These are phyloP conservation scores for Suillus clintonianus DNA, from an alignment of 768 basidiomycete species.

Conservation along the genomic window DNA sequence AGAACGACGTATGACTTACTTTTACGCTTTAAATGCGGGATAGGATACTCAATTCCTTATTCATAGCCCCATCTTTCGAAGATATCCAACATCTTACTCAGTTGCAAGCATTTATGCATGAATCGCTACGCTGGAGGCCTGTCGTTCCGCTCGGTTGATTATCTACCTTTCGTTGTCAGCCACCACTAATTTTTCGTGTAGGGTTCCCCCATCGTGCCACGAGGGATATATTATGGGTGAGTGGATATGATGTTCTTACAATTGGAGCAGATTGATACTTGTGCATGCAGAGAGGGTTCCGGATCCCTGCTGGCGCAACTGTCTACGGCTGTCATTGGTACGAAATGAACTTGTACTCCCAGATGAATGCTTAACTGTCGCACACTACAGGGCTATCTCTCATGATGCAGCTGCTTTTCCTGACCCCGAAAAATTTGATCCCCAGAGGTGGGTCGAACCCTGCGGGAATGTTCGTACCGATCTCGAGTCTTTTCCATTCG, in stretches of 20 bases:
- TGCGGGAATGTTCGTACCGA: slow-evolving; percentile 48
- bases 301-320: slow-evolving; percentile 24
- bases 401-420: slow-evolving; percentile 52
- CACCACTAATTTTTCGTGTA: background rate
- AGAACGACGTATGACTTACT: slow-evolving; percentile 19
- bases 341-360: background rate
- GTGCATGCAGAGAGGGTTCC: slow-evolving; percentile 20
- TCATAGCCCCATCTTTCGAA: slow-evolving; percentile 32
- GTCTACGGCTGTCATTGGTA: slow-evolving; percentile 24
- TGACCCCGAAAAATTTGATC: slow-evolving; percentile 54
- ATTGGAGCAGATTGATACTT: background rate
- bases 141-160: slow-evolving; percentile 19
- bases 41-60: background rate
- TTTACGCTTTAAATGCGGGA: background rate
- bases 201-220: slow-evolving; percentile 61
- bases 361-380: too few relatives aligned
- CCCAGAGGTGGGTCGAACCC: slow-evolving; percentile 52
- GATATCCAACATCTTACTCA: slow-evolving; percentile 30
- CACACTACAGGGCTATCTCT: slow-evolving; percentile 45
- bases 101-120: slow-evolving; percentile 32
- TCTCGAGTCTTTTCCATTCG: slow-evolving; percentile 50
- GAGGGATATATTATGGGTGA: slow-evolving; percentile 58
- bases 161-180: background rate
- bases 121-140: slow-evolving; percentile 34
- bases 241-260: background rate